Evolutionary conservation across 495 filamentous ascomycete genomes (phyloP).

Genomic region (Penicillium verhagenii): DNA sequence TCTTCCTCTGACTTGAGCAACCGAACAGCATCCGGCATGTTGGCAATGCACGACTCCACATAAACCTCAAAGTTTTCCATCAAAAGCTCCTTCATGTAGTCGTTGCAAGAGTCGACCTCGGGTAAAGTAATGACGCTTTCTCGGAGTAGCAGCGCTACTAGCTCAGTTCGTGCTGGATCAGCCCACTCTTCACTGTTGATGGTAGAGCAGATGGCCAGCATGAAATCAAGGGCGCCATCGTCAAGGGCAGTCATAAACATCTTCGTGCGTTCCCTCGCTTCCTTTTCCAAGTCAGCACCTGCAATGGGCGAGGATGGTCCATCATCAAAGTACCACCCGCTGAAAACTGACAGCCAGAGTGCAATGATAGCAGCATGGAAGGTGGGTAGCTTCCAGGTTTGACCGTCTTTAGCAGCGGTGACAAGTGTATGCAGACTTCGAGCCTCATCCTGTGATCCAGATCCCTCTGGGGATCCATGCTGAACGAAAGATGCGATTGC

Average conservation of each 20-base stretch:
- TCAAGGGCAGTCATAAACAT: slow-evolving; percentile 75
- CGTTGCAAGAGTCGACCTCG: slow-evolving; percentile 60
- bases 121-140: slow-evolving; percentile 65
- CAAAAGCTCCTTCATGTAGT: slow-evolving; percentile 62
- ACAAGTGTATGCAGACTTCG: slow-evolving; percentile 67
- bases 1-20: slow-evolving; percentile 87
- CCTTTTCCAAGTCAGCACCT: slow-evolving; percentile 58
- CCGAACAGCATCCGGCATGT: slow-evolving; percentile 89
- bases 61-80: slow-evolving; percentile 83
- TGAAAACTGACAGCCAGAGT: slow-evolving; percentile 92
- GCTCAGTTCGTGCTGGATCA: slow-evolving; percentile 70
- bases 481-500: slow-evolving; percentile 68
- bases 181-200: slow-evolving; percentile 73
- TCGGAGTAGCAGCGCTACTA: slow-evolving; percentile 74
- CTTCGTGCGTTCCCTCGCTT: slow-evolving; percentile 65
- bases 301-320: slow-evolving; percentile 50
- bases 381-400: slow-evolving; percentile 64
- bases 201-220: slow-evolving; percentile 79
- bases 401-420: slow-evolving; percentile 58
- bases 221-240: slow-evolving; percentile 89
- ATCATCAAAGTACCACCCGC: slow-evolving; percentile 79
- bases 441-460: slow-evolving; percentile 59
- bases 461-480: slow-evolving; percentile 71
- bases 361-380: slow-evolving; percentile 73
- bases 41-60: slow-evolving; percentile 86